Evolutionary conservation across 352 stramenopile genomes (phyloP).

Genomic region (Blastocystis sp.): DNA sequence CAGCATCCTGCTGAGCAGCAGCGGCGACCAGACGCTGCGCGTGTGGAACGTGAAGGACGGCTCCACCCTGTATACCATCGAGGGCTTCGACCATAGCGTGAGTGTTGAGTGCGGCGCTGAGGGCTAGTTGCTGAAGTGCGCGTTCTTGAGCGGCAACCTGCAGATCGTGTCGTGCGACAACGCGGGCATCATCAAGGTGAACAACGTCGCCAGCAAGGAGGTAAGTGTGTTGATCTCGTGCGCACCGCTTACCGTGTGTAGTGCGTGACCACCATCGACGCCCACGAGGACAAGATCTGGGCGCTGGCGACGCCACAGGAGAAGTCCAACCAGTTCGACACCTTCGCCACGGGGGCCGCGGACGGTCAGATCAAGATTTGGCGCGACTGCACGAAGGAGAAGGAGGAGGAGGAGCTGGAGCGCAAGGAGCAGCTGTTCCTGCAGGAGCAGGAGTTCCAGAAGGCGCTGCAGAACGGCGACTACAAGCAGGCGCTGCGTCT

Average conservation of each 20-base stretch:
- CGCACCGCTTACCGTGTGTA: neutral
- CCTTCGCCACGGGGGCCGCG: slow-evolving; percentile 89
- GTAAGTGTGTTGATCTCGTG: neutral
- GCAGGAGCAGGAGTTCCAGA: slow-evolving; percentile 91
- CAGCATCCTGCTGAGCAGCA: slow-evolving; percentile 90
- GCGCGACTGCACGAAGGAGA: slow-evolving; percentile 89
- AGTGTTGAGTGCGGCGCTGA: slow-evolving; percentile 76
- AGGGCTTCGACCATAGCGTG: slow-evolving; percentile 82
- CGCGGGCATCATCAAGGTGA: slow-evolving; percentile 95
- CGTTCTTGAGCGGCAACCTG: slow-evolving; percentile 87
- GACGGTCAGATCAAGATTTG: slow-evolving; percentile 93
- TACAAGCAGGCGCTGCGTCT: slow-evolving; percentile 84
- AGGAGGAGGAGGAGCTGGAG: slow-evolving; percentile 83
- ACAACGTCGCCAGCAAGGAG: slow-evolving; percentile 95
- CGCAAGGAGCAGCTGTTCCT: slow-evolving; percentile 87
- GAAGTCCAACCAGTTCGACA: slow-evolving; percentile 82
- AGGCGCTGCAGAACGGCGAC: slow-evolving; percentile 89
- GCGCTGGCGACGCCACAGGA: slow-evolving; percentile 85
- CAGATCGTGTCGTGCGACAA: slow-evolving; percentile 92
- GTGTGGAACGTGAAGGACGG: slow-evolving; percentile 94
- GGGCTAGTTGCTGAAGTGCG: slow-evolving; percentile 81
- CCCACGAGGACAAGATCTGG: slow-evolving; percentile 96
- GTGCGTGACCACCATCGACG: slow-evolving; percentile 93
- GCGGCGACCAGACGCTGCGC: slow-evolving; percentile 93
- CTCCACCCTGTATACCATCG: slow-evolving; percentile 93